phyloP scores from a whole-genome alignment of 2,329 filamentous ascomycete species.

The Myriosclerotinia curreyana region DNA sequence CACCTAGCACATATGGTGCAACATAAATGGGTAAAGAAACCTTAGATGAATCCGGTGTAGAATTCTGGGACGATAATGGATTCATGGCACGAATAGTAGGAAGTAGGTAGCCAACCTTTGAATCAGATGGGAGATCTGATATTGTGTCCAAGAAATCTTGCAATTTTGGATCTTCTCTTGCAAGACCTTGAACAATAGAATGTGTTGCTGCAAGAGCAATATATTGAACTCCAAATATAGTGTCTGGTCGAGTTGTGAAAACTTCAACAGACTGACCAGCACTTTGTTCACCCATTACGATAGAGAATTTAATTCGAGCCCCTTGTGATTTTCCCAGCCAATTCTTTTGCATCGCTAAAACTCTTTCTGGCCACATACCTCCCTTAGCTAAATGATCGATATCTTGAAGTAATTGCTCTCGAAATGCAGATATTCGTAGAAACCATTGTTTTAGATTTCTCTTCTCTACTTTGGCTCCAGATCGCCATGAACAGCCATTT shows the following conservation, averaged over 20 bases:
- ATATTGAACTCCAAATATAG: slow-evolving; percentile 83
- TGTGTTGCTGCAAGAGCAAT: slow-evolving; percentile 74
- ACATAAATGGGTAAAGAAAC: slow-evolving; percentile 70
- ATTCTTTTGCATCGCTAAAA: slow-evolving; percentile 78
- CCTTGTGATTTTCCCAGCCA: slow-evolving; percentile 82
- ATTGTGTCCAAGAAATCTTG: slow-evolving; percentile 66
- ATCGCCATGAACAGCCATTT: slow-evolving; percentile 82
- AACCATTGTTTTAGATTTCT: slow-evolving; percentile 84
- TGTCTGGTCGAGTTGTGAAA: slow-evolving; percentile 83
- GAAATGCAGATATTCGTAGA: slow-evolving; percentile 76
- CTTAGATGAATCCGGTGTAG: slow-evolving; percentile 50
- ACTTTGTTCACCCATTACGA: slow-evolving; percentile 42
- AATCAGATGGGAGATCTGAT: slow-evolving; percentile 51
- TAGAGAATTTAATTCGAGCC: slow-evolving; percentile 67
- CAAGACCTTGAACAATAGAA: slow-evolving; percentile 61
- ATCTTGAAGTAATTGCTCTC: slow-evolving; percentile 68
- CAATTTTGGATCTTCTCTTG: slow-evolving; percentile 58
- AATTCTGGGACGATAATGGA: slow-evolving; percentile 58
- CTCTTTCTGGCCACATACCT: slow-evolving; percentile 75
- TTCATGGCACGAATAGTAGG: slow-evolving; percentile 60
- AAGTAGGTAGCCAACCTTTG: slow-evolving; percentile 67
- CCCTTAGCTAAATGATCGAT: slow-evolving; percentile 62
- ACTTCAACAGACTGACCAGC: slow-evolving; percentile 54
- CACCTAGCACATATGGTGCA: slow-evolving; percentile 79
- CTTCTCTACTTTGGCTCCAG: slow-evolving; percentile 80